Evolutionary conservation across 2,329 filamentous ascomycete species (phyloP), one percentile per base, ranked within the genome.

Genomic region (Myrmaecium sp.): DNA sequence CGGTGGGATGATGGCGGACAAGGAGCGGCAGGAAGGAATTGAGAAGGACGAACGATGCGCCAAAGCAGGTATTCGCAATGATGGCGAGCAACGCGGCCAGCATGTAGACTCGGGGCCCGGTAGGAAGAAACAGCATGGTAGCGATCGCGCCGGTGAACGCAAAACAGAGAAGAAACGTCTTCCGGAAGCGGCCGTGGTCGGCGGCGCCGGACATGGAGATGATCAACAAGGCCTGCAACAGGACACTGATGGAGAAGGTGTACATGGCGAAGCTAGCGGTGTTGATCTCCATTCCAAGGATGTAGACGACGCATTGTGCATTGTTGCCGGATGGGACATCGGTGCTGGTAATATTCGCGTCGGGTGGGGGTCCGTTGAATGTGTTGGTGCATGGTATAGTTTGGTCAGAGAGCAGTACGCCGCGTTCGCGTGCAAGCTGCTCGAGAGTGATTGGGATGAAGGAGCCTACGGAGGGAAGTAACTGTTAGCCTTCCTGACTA

Each of bases 251-350:
- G 31, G 83, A 92, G 53, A 98, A 98, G 2, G 83, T 94, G 55
- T 95, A 95, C 82, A 95, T 92, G 47, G 83, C 86, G 51, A 95
- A 94, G 51, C 80, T 91, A 18, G 86, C 84, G 1, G 86, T 94
- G 52, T 95, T 95, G 55, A 98, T 75, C 43, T 92, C 75, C 32
- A 78, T 51, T 5, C 86, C 86, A 14, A 92, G 57, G 4, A 95
- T 60, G 36, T 75, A 69, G 32, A 95, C 71, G 32, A 95, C 61
- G 46, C 89, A 98, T 47, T 91, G 81, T 28, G 37, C 44, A 13
- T 38, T 39, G 4, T 49, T 47, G 3, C 27, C 8, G 5, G 19
- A 36, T 12, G 25, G 28, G 7, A 17, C 3, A 27, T 9, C 17
- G 10, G 32, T 33, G 27, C 36, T 35, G 11, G 35, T 14, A 32